These are phyloP conservation scores for Kwoniella europaea DNA, from an alignment of 768 basidiomycete species.

Conservation along the genomic window DNA sequence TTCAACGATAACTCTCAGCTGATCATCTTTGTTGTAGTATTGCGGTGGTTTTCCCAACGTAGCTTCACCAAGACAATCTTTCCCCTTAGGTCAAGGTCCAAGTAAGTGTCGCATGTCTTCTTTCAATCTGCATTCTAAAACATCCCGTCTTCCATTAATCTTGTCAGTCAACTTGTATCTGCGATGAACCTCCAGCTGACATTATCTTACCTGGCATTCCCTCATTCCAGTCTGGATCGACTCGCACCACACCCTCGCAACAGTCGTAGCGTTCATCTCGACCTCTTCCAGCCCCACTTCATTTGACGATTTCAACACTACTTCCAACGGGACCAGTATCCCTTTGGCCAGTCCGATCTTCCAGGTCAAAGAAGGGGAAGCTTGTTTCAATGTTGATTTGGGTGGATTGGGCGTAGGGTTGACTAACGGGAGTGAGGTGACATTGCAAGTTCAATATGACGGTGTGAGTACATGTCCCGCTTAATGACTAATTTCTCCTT, in stretches of 20 bases:
- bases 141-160: background rate
- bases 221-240: conserved; percentile 18
- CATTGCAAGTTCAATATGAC: conserved; percentile 63
- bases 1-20: too few species aligned
- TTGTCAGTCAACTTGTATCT: too few species aligned
- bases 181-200: background rate
- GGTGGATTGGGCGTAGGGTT: conserved; percentile 63
- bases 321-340: conserved; percentile 50
- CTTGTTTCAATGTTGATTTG: conserved; percentile 73
- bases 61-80: conserved; percentile 67
- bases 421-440: conserved; percentile 71
- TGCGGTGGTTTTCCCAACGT: conserved; percentile 72
- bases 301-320: conserved; percentile 68
- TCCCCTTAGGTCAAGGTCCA: conserved; percentile 70
- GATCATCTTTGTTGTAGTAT: conserved; percentile 55
- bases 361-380: conserved; percentile 63
- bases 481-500: too few species aligned
- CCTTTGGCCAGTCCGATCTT: conserved; percentile 43
- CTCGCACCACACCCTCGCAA: conserved; percentile 35
- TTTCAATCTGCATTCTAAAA: too few species aligned
- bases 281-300: conserved; percentile 64
- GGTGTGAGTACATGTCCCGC: conserved; percentile 37
- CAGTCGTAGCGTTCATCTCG: conserved; percentile 64
- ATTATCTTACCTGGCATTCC: background rate
- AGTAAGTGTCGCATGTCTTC: conserved; percentile 61